phyloP scores from a whole-genome alignment of 78 protist genomes.

The slime mould (Dictyostelium discoideum) region dicty_2.7 NC_007090.3:1937001-1937500 shows the following conservation, averaged over 20 bases:
- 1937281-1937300: constrained; percentile 93
- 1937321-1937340: too few relatives aligned
- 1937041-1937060: constrained; percentile 79
- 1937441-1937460: constrained; percentile 34
- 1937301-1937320: constrained; percentile 7
- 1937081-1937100: constrained; percentile 90
- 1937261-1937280: constrained; percentile 90
- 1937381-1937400: too few relatives aligned
- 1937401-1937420: neutral
- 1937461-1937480: neutral
- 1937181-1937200: constrained; percentile 62
- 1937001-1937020: neutral
- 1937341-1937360: too few relatives aligned
- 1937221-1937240: constrained; percentile 74
- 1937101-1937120: constrained; percentile 52
- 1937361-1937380: too few relatives aligned
- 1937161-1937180: neutral
- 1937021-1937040: neutral
- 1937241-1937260: constrained; percentile 88
- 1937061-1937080: constrained; percentile 91
- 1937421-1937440: neutral
- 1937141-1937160: constrained; percentile 23
- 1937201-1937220: constrained; percentile 86
- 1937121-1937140: neutral
- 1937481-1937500: neutral